phyloP scores from a whole-genome alignment of 1,284 basidiomycete species.

The Pseudozyma tsukubaensis region DNA sequence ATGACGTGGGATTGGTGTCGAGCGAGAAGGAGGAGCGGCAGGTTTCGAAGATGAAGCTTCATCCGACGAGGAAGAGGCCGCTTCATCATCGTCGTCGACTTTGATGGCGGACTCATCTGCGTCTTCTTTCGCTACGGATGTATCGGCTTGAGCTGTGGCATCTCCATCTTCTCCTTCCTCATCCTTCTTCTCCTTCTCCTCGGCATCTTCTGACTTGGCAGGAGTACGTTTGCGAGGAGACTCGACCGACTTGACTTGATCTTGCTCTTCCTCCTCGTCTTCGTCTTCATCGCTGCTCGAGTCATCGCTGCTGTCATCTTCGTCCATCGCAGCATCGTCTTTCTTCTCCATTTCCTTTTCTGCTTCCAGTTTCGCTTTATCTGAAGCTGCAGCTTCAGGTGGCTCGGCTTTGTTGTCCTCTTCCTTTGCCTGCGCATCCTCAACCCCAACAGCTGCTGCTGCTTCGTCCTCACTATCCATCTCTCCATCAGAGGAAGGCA shows the following conservation, averaged over 20 bases:
- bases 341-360: slow-evolving; percentile 6
- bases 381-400: not conserved
- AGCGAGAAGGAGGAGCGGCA: not conserved
- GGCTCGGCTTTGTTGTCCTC: slow-evolving; percentile 4
- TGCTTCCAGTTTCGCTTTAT: slow-evolving; percentile 7
- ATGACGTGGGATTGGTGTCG: not conserved
- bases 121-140: not conserved
- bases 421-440: slow-evolving; percentile 8
- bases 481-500: slow-evolving; percentile 23
- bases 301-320: slow-evolving; percentile 9
- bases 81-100: not conserved
- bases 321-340: slow-evolving; percentile 15
- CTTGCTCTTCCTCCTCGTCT: slow-evolving; percentile 35
- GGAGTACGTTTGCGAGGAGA: slow-evolving; percentile 15
- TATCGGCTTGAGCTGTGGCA: not conserved
- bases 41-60: not conserved
- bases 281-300: slow-evolving; percentile 5
- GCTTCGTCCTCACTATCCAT: slow-evolving; percentile 48
- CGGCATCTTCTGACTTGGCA: slow-evolving; percentile 6
- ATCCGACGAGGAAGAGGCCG: not conserved
- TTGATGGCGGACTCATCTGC: too few species aligned
- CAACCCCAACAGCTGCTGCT: slow-evolving; percentile 31
- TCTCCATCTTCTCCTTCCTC: too few species aligned
- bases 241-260: slow-evolving; percentile 32
- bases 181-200: not conserved